A percentile compares a stretch with the other conserved stretches of the same genome.
These are phyloP conservation scores for Aspergillus tamarii DNA, from an alignment of 2,329 filamentous ascomycete genomes.

Conservation along the genomic window DNA sequence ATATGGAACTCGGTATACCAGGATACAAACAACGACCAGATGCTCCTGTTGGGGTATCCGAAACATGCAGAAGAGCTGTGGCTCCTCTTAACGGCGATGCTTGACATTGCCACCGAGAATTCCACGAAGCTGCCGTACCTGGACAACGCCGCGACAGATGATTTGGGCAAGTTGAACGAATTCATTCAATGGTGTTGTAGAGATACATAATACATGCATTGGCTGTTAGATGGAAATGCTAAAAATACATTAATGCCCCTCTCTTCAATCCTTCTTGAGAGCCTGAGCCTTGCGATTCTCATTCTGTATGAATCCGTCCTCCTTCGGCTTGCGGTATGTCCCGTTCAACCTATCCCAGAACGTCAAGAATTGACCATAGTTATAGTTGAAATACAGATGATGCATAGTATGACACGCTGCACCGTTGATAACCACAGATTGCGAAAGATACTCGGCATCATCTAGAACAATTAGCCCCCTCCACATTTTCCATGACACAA, in stretches of 20 bases:
- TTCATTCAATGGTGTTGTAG: slow-evolving; percentile 31
- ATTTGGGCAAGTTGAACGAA: slow-evolving; percentile 34
- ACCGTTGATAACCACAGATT: slow-evolving; percentile 85
- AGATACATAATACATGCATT: neutral
- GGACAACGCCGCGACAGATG: slow-evolving; percentile 33
- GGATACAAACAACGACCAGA: slow-evolving; percentile 23
- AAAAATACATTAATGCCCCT: slow-evolving; percentile 3
- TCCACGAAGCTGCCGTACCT: slow-evolving; percentile 27
- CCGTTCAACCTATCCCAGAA: slow-evolving; percentile 86
- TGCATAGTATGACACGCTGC: slow-evolving; percentile 93
- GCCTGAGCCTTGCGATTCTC: neutral
- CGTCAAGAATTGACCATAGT: slow-evolving; percentile 94
- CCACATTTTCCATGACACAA: neutral
- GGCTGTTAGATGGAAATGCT: neutral
- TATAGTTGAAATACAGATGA: slow-evolving; percentile 85
- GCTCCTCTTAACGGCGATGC: slow-evolving; percentile 32
- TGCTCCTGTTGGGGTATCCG: slow-evolving; percentile 32
- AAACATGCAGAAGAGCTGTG: slow-evolving; percentile 38
- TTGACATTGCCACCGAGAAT: slow-evolving; percentile 23
- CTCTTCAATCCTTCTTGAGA: neutral
- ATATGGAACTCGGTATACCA: slow-evolving; percentile 28
- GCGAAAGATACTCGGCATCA: slow-evolving; percentile 90
- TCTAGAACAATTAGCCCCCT: slow-evolving; percentile 42
- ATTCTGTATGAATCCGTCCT: slow-evolving; percentile 10
- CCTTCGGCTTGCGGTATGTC: slow-evolving; percentile 49